Base-by-base conservation (phyloP, 2,329 filamentous ascomycete genomes). In the Pyrenophora seminiperda region DNA sequence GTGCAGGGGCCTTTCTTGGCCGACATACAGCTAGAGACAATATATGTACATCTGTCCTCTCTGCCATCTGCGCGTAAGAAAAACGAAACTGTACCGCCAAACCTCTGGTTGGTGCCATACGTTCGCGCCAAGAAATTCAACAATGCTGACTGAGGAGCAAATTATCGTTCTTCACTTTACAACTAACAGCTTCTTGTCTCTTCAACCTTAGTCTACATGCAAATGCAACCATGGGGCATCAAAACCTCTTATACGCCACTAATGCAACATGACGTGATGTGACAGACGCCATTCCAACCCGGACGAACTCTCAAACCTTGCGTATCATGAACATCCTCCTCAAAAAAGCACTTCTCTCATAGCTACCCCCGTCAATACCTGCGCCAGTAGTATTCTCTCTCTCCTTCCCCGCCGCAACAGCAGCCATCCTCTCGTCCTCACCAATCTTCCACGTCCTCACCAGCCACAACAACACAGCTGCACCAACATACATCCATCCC, bases 401-500 rank as follows among this genome's bases (percentile, higher is more conserved):
- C 3, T 50, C 52, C 7, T 47, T 54, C 58, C 59, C 74, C 60
- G 46, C 65, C 54, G 44, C 64, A 19, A 62, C 61, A 22, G 65
- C 70, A 19, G 70, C 74, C 30, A 70, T 55, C 45, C 71, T 68
- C 47, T 83, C 77, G 30, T 81, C 53, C 52, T 83, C 78, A 1
- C 76, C 77, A 61, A 86, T 79, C 72, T 85, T 86, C 84, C 83
- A 86, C 0, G 78, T 79, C 47, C 83, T 70, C 40, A 86, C 66
- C n/a, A 83, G 62, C 71, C 79, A 79, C 61, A 84, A 61, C 50
- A 79, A 80, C 0, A 75, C 46, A 2, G 83, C 79, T 2, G 79
- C 83, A 1, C 72, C 79, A n/a, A 86, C 66, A 64, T 85, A 87
- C 80, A 85, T 84, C 63, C 80, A 80, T 0, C 82, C 84, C 0